Base-by-base conservation (phyloP, 2,329 filamentous ascomycete genomes). In the Pestalotiopsis sp. region DNA sequence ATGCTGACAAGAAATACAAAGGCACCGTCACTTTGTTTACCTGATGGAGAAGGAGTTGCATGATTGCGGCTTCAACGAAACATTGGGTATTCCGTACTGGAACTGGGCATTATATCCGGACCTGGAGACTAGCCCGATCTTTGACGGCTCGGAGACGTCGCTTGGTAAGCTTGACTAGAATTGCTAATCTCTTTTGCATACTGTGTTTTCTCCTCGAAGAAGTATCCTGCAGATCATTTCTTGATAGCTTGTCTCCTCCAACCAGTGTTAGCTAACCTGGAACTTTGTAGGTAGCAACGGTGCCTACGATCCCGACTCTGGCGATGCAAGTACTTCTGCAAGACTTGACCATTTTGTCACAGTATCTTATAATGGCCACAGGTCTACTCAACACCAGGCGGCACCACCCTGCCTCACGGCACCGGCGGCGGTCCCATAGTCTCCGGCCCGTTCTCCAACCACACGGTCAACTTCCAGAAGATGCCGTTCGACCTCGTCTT, bases 351-450 rank as follows among this genome's bases (percentile, higher is more conserved):
- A 52, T 9, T 20, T 9, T 6, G 45, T n/a, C 41, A 9, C 6
- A 52, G 6, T n/a, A n/a, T 17, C 45, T 52, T 25, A 59, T 27
- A 2, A 17, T 12, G 1, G 14, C 7, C 23, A 14, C 4, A 63
- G 60, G 60, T 63, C 60, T 63, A 63, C 60, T 38, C 38, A 12
- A 63, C 60, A 13, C 31, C 60, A 11, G 38, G 60, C 4, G 69
- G 71, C 7, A 36, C 73, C 2, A 66, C 68, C 13, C 69, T 83
- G 11, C 82, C 83, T 1, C 78, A 83, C 0, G 85, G 83, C 12
- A 78, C 77, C 3, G 85, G 86, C 31, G 86, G 86, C 63, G 86
- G 85, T 17, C 87, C 85, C 73, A 76, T 88, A 0, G 74, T 74
- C 11, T 79, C 76, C 2, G 84, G 84, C 0, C 85, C 85, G 1